A percentile compares a stretch with the other conserved stretches of the same genome.
Evolutionary conservation across 192 early-diverging fungal species (phyloP).

Genomic region (Umbelopsis ramanniana): DNA sequence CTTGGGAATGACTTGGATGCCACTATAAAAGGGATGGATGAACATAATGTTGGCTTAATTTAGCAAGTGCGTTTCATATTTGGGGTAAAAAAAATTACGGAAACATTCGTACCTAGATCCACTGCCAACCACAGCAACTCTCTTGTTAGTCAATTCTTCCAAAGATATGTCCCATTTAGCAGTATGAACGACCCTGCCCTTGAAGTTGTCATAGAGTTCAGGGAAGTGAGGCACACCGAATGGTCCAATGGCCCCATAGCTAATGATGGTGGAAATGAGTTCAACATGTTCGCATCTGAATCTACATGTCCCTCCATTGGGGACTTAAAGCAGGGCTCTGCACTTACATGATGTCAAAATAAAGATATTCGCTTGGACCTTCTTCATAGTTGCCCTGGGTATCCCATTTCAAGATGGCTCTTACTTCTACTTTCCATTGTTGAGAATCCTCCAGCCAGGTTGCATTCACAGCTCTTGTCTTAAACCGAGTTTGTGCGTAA

Average conservation of each 20-base stretch:
- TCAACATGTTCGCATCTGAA: no score
- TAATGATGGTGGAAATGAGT: neutral
- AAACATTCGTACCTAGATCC: slow-evolving; percentile 47
- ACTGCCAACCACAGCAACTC: slow-evolving; percentile 51
- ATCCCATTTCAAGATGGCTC: slow-evolving; percentile 19
- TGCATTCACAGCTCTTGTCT: slow-evolving; percentile 40
- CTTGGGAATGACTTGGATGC: slow-evolving; percentile 52
- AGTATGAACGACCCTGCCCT: slow-evolving; percentile 56
- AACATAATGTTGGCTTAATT: neutral
- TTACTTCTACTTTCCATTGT: slow-evolving; percentile 41
- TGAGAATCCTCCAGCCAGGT: slow-evolving; percentile 40
- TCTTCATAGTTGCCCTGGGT: slow-evolving; percentile 11
- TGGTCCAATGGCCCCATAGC: slow-evolving; percentile 53
- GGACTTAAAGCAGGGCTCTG: no score
- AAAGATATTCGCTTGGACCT: slow-evolving; percentile 30
- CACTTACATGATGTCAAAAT: slow-evolving; percentile 37
- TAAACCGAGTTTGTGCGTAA: slow-evolving; percentile 43
- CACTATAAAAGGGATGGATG: slow-evolving; percentile 26
- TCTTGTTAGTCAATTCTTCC: slow-evolving; percentile 50
- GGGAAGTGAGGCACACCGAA: slow-evolving; percentile 54
- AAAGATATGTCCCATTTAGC: slow-evolving; percentile 53
- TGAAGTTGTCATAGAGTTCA: slow-evolving; percentile 51
- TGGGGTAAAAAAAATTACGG: neutral
- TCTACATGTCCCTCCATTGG: no score
- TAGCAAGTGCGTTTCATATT: neutral